Base-by-base conservation (phyloP, 306 rosid species). In the Urtica urens region DNA sequence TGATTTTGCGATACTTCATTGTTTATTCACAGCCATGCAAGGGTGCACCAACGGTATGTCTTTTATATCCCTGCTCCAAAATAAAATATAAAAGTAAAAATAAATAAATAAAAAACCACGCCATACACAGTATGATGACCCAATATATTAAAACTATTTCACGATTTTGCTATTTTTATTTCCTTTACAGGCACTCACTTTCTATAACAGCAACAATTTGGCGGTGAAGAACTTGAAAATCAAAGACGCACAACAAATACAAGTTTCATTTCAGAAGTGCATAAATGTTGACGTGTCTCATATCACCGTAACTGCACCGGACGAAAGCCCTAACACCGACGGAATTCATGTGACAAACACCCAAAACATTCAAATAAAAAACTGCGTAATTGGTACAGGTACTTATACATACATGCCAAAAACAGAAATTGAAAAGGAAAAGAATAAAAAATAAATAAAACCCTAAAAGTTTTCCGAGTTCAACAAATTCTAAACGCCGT, bases 1-100 rank as follows among this genome's bases (percentile, higher is more conserved):
- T 17, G 45, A 60, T 20, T 17, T 10, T 12, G 20, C 23, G 33
- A 23, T 60, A 37, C 0, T 43, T 74, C 18, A 6, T 23, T 44
- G 60, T 59, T 7, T 44, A 59, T 49, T 77, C 58, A 66, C 84
- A 87, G 96, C 71, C 94, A 34, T 83, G 96, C 87, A 73, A 62
- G 77, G 59, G 60, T 41, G 93, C 96, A 19, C 94, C 96, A 38
- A 87, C 96, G 55, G 96, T 87, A 80, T 15, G 28, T 17, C 33
- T 17, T 2, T 4, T 21, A 31, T 38, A n/a, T n/a, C n/a, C n/a
- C n/a, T n/a, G n/a, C n/a, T n/a, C n/a, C n/a, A n/a, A n/a, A n/a
- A n/a, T n/a, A n/a, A n/a, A n/a, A n/a, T n/a, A n/a, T n/a, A n/a
- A n/a, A n/a, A n/a, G n/a, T n/a, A n/a, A n/a, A n/a, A n/a, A n/a